Base-by-base conservation (phyloP, 176 grass and related monocot genomes). In the Phoenix dactylifera region DNA sequence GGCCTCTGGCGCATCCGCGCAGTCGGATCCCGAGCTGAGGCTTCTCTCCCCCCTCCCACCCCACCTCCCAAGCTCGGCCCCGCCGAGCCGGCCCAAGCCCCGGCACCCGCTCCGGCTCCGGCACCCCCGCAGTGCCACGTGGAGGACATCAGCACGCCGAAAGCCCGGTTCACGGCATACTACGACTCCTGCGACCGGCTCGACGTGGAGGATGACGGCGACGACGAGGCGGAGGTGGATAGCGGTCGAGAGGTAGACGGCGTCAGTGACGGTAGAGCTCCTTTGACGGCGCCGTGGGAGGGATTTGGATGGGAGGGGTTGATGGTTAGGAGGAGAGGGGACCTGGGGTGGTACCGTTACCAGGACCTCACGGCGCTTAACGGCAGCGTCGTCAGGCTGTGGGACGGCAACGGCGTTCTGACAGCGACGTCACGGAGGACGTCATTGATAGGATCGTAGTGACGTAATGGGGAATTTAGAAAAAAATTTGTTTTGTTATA, bases 371-470 rank as follows among this genome's bases (percentile, higher is more conserved):
- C 69, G 57, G 69, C 48, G n/a, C 24, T 72, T 4, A 61, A 51
- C 24, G 69, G 69, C 17, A 72, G 26, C 48, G 69, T 72, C 16
- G 69, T 72, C 48, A 52, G 25, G 22, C 24, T 72, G 6, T 72
- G 69, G 69, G 54, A 49, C 26, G 49, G 64, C 17, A 48, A 51
- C 56, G 23, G 22, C 7, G 20, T 15, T 0, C 23, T 22, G 57
- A 60, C 17, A 57, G 56, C 57, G 57, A 9, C 16, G 14, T 1
- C 22, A 10, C 12, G 50, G 16, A 49, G 49, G 5, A 10, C n/a
- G 22, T 15, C 22, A 1, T 49, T 10, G 24, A 44, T 14, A 1
- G 1, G 57, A 19, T 7, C 15, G 44, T 50, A 52, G 57, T 17
- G n/a, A 10, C 3, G 23, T 3, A 0, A 3, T 0, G 22, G 12